Evolutionary conservation across 495 filamentous ascomycete genomes (phyloP), one percentile per base, ranked within the genome.

Genomic region (Cercophora newfieldiana): DNA sequence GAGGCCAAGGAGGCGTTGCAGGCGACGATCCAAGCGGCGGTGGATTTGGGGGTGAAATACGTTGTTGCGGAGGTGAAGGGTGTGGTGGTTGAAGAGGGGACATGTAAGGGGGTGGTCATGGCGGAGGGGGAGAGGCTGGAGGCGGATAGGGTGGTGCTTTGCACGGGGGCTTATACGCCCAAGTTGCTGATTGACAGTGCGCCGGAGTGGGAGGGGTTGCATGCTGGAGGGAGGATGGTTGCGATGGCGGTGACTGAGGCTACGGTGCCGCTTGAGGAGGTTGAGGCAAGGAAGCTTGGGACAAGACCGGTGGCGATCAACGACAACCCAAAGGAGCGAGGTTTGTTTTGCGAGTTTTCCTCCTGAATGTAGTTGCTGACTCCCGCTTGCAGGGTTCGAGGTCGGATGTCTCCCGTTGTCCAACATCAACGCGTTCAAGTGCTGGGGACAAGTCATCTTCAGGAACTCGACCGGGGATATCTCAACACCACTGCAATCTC

Each of bases 101-200:
- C 25, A 30, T 57, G 54, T n/a, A 30, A 67, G 1, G 87, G 86
- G n/a, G 72, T 85, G n/a, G 66, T 71, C 66, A 81, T 78, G 0
- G 67, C 61, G 31, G 73, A 73, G 30, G 86, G 85, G 5, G 63
- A 74, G 50, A 63, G 54, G 0, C 58, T 85, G 7, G 68, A 58
- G 1, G 86, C 86, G 0, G 76, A 80, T 1, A 72, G 81, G 49
- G 74, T 80, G 25, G 73, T 90, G 6, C 75, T 90, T 22, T 83
- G 76, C 48, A 87, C 87, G 1, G 87, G 87, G 0, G 85, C 87
- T 26, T 83, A 79, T 66, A 90, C 88, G 1, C 77, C 86, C 10
- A 86, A 83, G 53, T 71, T 90, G 30, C 71, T 90, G n/a, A 85
- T 84, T 24, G 75, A 79, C 57, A 80, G 80, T 60, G 82, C 85